Evolutionary conservation across 176 grass and related monocot species (phyloP), one percentile per base, ranked within the genome.

Genomic region (Miscanthus lutarioriparius): DNA sequence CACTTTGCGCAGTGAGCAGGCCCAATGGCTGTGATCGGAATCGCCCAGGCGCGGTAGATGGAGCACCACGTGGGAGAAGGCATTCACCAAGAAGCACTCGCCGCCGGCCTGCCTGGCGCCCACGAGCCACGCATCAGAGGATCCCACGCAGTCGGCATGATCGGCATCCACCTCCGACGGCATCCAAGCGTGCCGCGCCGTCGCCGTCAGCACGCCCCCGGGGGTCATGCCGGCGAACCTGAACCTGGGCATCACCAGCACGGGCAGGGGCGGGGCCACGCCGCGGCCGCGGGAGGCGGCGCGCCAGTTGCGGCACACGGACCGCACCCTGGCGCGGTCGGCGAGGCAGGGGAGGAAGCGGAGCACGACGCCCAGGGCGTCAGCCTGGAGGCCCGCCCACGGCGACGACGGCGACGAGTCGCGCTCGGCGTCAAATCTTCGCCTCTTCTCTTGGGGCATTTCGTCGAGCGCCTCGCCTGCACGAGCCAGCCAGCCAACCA

Each of bases 31-130:
- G 41, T 10, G 41, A 43, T 43, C 41, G 19, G 51, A 7, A 43
- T 8, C 6, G 28, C n/a, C 37, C 7, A 51, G 32, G 7, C 8
- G 44, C 10, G 85, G 70, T 0, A 67, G 69, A 5, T 20, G 41
- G 17, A 40, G 16, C 16, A 75, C 10, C n/a, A 10, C 23, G 2
- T 40, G 69, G 20, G 77, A 87, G 43, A 87, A 87, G 17, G 56
- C 77, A 1, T 81, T 54, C 23, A 87, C 41, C 59, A 80, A 23
- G 59, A 86, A 86, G 69, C 77, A 74, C 33, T 74, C 78, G 6
- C 70, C 70, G 40, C 40, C 36, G 11, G 5, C 15, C 23, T 74
- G 22, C 1, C 25, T 12, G n/a, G 38, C 30, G 25, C 66, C 76
- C 28, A 72, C 76, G 6, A 86, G 66, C 76, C 76, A 86, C 8